A percentile compares a stretch with the other conserved stretches of the same genome.
These are phyloP conservation scores for Pulveroboletus sp. DNA, from an alignment of 1,284 basidiomycete species.

Conservation along the genomic window DNA sequence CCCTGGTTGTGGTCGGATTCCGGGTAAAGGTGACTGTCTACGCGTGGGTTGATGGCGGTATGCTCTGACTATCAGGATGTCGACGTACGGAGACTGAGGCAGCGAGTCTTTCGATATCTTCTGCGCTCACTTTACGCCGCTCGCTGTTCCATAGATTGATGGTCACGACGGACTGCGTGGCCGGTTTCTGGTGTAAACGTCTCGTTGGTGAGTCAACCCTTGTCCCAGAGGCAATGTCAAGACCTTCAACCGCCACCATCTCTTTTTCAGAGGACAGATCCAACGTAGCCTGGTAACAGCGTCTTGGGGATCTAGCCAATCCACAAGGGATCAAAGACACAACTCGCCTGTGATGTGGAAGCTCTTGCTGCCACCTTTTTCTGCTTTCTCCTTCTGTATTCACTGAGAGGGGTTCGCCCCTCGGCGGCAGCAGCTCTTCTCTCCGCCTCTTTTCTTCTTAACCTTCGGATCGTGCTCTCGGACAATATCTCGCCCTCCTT, in stretches of 20 bases:
- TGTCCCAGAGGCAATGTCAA: background rate
- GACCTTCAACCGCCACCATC: background rate
- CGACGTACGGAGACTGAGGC: constrained; percentile 14
- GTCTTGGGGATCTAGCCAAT: background rate
- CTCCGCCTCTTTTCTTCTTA: constrained; percentile 30
- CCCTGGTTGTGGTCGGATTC: background rate
- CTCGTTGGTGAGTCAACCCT: background rate
- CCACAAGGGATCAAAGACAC: background rate
- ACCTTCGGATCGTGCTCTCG: constrained; percentile 29
- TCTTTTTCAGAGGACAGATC: background rate
- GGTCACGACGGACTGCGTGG: background rate
- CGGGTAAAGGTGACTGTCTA: background rate
- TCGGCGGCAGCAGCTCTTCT: constrained; percentile 23
- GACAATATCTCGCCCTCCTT: constrained; percentile 30
- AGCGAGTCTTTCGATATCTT: constrained; percentile 23
- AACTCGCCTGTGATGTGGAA: constrained; percentile 17
- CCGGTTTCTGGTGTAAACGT: background rate
- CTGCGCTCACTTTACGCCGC: constrained; percentile 6
- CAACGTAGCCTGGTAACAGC: background rate
- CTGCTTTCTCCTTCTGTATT: constrained; percentile 26
- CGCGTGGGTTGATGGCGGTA: background rate
- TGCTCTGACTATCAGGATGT: background rate
- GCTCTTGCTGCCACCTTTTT: constrained; percentile 18
- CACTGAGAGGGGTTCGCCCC: constrained; percentile 28
- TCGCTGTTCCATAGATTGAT: background rate